Percentiles rank a stretch among this genome's conserved stretches.
Conservation (phyloP, 2,329 filamentous ascomycete species). For the Aspergillus sp. region DNA sequence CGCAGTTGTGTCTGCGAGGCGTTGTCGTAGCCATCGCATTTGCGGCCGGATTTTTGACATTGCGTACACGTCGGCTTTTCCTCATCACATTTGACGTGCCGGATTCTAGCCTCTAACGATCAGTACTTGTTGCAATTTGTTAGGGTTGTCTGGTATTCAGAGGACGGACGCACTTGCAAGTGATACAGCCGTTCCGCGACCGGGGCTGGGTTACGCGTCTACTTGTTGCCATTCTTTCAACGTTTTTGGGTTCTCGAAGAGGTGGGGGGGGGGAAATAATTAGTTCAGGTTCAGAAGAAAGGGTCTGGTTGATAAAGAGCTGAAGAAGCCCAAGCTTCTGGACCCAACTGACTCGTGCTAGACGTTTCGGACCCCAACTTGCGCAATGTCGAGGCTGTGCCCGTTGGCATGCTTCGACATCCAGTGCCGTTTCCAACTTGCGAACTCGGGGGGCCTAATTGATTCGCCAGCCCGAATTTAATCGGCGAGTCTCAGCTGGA, state of each 20-base stretch:
- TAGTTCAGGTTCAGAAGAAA: not conserved
- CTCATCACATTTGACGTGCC: constrained; percentile 60
- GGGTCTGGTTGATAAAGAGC: not conserved
- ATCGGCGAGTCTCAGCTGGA: no score
- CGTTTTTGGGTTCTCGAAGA: not conserved
- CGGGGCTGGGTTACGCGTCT: constrained; percentile 2
- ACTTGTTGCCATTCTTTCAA: not conserved
- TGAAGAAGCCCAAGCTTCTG: not conserved
- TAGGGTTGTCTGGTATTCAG: not conserved
- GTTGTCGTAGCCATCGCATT: constrained; percentile 55
- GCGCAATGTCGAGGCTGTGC: not conserved
- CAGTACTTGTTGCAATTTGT: not conserved
- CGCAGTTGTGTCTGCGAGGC: constrained; percentile 16
- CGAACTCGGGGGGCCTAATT: not conserved
- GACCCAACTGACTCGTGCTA: not conserved
- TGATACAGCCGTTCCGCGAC: constrained; percentile 47
- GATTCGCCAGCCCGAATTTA: no score
- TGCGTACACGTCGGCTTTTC: constrained; percentile 53
- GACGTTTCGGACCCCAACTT: not conserved
- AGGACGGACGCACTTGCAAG: constrained; percentile 51
- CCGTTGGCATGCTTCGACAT: not conserved
- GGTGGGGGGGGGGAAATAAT: not conserved
- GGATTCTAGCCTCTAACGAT: constrained; percentile 41
- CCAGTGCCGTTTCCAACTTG: no score
- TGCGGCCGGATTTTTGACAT: constrained; percentile 56